Evolutionary conservation across 805 yeast genomes (phyloP).

Genomic region (Pichia gijzeniarum): DNA sequence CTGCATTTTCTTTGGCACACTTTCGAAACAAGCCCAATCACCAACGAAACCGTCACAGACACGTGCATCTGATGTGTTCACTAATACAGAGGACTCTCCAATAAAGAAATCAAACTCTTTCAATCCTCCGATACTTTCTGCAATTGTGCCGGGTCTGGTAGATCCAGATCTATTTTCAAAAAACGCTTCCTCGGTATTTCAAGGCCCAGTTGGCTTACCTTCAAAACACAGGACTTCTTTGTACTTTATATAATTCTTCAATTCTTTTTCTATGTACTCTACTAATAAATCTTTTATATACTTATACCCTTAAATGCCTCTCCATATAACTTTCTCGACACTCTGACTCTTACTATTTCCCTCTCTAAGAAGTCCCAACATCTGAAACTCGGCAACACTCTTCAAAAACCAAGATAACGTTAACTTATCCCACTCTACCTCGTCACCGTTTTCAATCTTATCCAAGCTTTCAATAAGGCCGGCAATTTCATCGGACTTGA

Average conservation of each 20-base stretch:
- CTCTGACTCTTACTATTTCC: constrained; percentile 54
- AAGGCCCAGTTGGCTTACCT: background rate
- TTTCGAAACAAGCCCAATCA: background rate
- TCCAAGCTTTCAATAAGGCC: constrained; percentile 1
- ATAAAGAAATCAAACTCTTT: background rate
- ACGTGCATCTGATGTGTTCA: background rate
- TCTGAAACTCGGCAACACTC: constrained; percentile 60
- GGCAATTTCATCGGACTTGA: constrained; percentile 2
- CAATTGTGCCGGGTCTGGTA: background rate
- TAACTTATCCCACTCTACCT: constrained; percentile 53
- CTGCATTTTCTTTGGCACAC: constrained; percentile 1
- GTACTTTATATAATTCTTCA: constrained; percentile 3
- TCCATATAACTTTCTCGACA: constrained; percentile 69
- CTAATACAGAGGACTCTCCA: background rate
- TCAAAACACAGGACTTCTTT: constrained; percentile 11
- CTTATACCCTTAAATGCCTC: constrained; percentile 37
- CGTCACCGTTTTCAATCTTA: constrained; percentile 22
- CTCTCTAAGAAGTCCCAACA: constrained; percentile 63
- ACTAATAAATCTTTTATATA: background rate
- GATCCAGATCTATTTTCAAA: constrained; percentile 5
- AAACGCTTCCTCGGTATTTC: constrained; percentile 2
- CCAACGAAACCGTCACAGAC: constrained; percentile 3
- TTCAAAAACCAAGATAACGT: constrained; percentile 70
- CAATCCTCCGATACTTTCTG: background rate
- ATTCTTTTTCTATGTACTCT: background rate